Percentiles rank a stretch among this genome's conserved stretches.
Evolutionary conservation across 2,329 filamentous ascomycete species (phyloP).

Genomic region (Aspergillus sp.): DNA sequence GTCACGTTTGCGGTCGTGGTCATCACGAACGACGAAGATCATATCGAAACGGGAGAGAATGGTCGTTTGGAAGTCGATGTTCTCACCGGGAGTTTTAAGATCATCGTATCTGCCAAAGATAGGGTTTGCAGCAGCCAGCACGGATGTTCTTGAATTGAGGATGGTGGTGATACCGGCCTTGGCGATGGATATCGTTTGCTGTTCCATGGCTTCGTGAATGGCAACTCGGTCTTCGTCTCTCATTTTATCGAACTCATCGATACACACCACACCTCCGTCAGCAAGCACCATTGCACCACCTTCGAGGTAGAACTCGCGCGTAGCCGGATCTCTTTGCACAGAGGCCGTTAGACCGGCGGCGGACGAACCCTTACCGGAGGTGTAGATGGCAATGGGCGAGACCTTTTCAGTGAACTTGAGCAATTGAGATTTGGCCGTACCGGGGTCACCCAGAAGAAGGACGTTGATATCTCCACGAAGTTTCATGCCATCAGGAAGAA

Average conservation of each 20-base stretch:
- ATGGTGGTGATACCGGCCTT: conserved; percentile 99
- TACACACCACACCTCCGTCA: conserved; percentile 95
- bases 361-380: conserved; percentile 95
- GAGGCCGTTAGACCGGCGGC: conserved; percentile 96
- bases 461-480: conserved; percentile 98
- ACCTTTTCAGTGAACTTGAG: conserved; percentile 97
- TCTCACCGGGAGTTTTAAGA: conserved; percentile 94
- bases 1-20: conserved; percentile 85
- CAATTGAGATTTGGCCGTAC: conserved; percentile 96
- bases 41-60: conserved; percentile 98
- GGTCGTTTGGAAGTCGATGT: conserved; percentile 98
- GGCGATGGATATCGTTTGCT: conserved; percentile 98
- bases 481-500: conserved; percentile 95
- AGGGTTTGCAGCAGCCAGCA: conserved; percentile 92
- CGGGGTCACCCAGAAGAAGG: conserved; percentile 90
- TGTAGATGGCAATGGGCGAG: conserved; percentile 96
- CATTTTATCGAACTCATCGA: conserved; percentile 99
- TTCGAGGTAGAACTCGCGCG: conserved; percentile 95
- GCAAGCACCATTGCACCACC: conserved; percentile 98
- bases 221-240: conserved; percentile 95
- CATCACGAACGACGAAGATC: conserved; percentile 98
- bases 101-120: conserved; percentile 98
- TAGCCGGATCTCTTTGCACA: conserved; percentile 87
- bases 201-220: conserved; percentile 99
- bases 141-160: conserved; percentile 90